phyloP scores from a whole-genome alignment of 345 rosid species.

The Isatis tinctoria region DNA sequence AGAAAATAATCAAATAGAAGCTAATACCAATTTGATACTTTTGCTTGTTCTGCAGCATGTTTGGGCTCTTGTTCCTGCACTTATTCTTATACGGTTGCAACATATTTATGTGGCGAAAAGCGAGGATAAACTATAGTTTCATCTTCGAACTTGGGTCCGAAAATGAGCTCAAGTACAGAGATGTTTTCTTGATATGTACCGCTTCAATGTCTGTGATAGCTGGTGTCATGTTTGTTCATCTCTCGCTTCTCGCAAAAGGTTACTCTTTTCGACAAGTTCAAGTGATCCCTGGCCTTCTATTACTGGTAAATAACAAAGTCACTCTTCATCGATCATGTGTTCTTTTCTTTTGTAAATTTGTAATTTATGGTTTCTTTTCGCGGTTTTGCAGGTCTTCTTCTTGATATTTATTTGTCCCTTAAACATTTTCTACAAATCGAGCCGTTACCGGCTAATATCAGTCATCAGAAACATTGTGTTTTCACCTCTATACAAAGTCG shows the following conservation, averaged over 20 bases:
- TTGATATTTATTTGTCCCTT: conserved; percentile 70
- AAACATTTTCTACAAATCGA: conserved; percentile 68
- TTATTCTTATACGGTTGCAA: conserved; percentile 91
- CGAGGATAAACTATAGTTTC: conserved; percentile 89
- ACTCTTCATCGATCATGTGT: not conserved
- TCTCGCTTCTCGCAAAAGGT: conserved; percentile 69
- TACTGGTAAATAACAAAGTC: conserved; percentile 50
- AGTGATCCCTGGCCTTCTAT: conserved; percentile 80
- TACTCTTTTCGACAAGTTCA: conserved; percentile 68
- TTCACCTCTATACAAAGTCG: conserved; percentile 94
- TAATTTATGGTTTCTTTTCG: not conserved
- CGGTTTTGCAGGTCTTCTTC: conserved; percentile 48
- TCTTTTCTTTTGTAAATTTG: not conserved
- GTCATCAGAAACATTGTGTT: conserved; percentile 71
- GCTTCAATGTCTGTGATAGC: conserved; percentile 66
- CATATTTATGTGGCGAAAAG: conserved; percentile 85
- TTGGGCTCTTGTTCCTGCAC: conserved; percentile 81
- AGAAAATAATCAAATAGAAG: conserved; percentile 8
- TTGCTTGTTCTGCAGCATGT: conserved; percentile 68
- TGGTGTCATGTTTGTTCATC: conserved; percentile 82
- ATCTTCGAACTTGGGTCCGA: conserved; percentile 77
- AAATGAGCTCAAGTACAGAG: conserved; percentile 91
- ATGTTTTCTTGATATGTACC: conserved; percentile 80
- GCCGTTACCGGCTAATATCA: conserved; percentile 64
- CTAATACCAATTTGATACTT: not conserved